phyloP scores from a whole-genome alignment of 139 green algal species.

The Micractinium sp. region DNA sequence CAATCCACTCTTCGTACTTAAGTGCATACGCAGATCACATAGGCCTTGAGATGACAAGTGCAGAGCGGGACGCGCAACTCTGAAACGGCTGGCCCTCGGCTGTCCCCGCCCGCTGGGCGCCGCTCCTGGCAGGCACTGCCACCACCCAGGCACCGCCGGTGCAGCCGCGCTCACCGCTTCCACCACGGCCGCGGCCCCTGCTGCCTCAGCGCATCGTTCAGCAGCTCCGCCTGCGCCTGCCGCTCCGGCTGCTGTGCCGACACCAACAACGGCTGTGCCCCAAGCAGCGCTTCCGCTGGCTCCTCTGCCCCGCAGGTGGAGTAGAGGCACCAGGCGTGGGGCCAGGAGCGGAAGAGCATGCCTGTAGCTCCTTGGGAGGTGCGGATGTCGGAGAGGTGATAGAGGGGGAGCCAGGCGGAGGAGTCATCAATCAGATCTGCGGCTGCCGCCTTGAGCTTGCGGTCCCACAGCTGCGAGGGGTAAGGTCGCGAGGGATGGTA shows the following conservation, averaged over 20 bases:
- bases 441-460: slow-evolving; percentile 14
- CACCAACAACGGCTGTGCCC: background rate
- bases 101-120: no score
- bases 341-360: slow-evolving; percentile 24
- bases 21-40: no score
- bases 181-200: background rate
- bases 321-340: slow-evolving; percentile 27
- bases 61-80: no score
- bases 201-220: background rate
- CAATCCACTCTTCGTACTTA: no score
- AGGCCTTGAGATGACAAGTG: no score
- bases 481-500: background rate
- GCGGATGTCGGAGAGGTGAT: slow-evolving; percentile 21
- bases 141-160: background rate
- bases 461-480: slow-evolving; percentile 26
- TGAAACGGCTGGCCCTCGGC: no score
- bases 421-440: slow-evolving; percentile 29
- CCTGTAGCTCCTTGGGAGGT: slow-evolving; percentile 30
- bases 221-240: background rate
- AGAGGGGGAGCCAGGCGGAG: slow-evolving; percentile 22
- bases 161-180: background rate
- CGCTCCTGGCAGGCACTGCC: no score
- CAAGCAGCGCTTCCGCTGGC: background rate
- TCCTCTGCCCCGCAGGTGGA: background rate
- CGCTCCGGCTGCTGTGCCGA: background rate